phyloP scores from a whole-genome alignment of 225 moss, liverwort and hornwort species.

The Sphagnum contortum region DNA sequence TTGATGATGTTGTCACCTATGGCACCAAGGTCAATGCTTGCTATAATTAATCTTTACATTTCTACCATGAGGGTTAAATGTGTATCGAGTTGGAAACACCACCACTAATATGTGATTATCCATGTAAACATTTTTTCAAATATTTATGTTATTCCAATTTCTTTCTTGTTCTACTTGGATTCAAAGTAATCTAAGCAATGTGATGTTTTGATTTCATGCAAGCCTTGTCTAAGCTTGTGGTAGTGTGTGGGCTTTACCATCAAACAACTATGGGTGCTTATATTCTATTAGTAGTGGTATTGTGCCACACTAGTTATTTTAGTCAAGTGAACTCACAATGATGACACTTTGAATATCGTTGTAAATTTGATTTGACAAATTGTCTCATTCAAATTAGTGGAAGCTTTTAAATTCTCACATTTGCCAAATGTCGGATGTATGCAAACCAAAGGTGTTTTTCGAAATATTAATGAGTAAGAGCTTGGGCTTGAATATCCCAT shows the following conservation, averaged over 20 bases:
- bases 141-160: too few species aligned
- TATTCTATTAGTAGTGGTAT: conserved; percentile 47
- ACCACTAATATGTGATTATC: too few species aligned
- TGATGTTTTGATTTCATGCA: neutral
- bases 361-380: neutral
- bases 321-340: conserved; percentile 15
- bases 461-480: conserved; percentile 54
- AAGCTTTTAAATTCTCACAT: too few species aligned
- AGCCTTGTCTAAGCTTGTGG: conserved; percentile 52
- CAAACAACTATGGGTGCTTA: conserved; percentile 60
- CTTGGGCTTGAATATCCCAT: conserved; percentile 62
- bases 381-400: neutral
- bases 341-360: too few species aligned
- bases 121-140: too few species aligned
- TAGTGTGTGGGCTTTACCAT: conserved; percentile 56
- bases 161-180: too few species aligned
- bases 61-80: too few species aligned
- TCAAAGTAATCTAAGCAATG: too few species aligned
- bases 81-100: too few species aligned
- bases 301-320: conserved; percentile 62
- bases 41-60: too few species aligned
- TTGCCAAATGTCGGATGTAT: neutral
- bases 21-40: conserved; percentile 26
- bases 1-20: conserved; percentile 54
- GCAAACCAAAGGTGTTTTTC: conserved; percentile 37